Conservation (phyloP, 768 basidiomycete genomes). For the Termitomyces sp. region DNA sequence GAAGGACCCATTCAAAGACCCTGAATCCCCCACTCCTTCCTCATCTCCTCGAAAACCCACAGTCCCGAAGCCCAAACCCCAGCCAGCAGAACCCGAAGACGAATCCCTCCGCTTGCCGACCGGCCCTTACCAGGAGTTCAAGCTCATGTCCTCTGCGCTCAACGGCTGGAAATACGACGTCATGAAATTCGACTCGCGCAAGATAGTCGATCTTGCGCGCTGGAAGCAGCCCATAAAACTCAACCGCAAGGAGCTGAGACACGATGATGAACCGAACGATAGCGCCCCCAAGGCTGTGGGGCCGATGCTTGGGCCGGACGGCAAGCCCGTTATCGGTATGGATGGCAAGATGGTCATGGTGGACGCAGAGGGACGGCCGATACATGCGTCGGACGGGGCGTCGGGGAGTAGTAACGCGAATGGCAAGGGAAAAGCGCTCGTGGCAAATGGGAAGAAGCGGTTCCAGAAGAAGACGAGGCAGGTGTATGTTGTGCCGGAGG, state of each 20-base stretch:
- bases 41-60: conserved; percentile 37
- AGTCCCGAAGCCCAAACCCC: conserved; percentile 36
- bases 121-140: conserved; percentile 70
- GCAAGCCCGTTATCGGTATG: conserved; percentile 75
- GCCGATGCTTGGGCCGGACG: conserved; percentile 80
- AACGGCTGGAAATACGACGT: conserved; percentile 92
- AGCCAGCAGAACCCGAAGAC: conserved; percentile 40
- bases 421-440: conserved; percentile 40
- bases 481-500: conserved; percentile 80
- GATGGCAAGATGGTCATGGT: conserved; percentile 82
- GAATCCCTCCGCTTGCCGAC: conserved; percentile 57
- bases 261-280: conserved; percentile 36
- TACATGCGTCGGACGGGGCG: conserved; percentile 35
- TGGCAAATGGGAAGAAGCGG: conserved; percentile 57
- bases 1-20: conserved; percentile 32
- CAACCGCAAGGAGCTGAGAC: conserved; percentile 78
- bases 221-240: conserved; percentile 81
- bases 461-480: conserved; percentile 82
- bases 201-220: conserved; percentile 60
- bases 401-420: conserved; percentile 23
- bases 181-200: conserved; percentile 85
- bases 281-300: conserved; percentile 50
- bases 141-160: conserved; percentile 72
- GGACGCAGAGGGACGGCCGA: conserved; percentile 72
- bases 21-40: conserved; percentile 22